Evolutionary conservation across 2,329 filamentous ascomycete species (phyloP), one percentile per base, ranked within the genome.

Genomic region (Colletotrichum sp.): DNA sequence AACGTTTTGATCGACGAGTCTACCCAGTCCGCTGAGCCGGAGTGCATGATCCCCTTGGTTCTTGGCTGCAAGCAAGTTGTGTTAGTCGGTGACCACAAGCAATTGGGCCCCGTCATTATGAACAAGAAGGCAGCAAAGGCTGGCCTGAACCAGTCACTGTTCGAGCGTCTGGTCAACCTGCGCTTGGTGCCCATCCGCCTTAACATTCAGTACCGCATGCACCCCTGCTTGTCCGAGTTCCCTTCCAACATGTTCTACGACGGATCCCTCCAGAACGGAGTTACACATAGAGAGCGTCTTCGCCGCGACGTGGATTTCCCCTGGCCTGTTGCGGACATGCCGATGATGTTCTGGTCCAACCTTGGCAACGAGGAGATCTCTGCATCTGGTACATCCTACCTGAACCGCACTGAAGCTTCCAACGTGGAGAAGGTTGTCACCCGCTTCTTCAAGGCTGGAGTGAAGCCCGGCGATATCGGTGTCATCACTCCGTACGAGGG

Each of bases 281-380:
- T 99, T 63, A 98, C 96, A 1, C 95, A 95, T 83, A 93, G 95
- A 79, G 94, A 98, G 82, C 94, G 97, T 76, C 90, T 99, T 78
- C 94, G 96, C 78, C 94, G 94, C 79, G 96, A 99, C 81, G 95
- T 99, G 32, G 97, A 99, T 85, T 99, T 99, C 84, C 97, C 97
- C 15, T 99, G 97, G 97, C 97, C 97, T 4, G 95, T 98, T 34
- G 92, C 90, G 24, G 96, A 99, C 83, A 95, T 93, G 80, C 97
- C 97, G 5, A 99, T 99, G 97, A 99, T 99, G 97, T 99, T 99
- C 88, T 99, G 97, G 97, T 98, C 96, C 30, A 99, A 99, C 83
- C 89, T 98, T 71, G 97, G 97, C 76, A 98, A 98, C 76, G 97
- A 99, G 85, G 97, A 99, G 85, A 99, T 99, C 67, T 98, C 96